These are phyloP conservation scores for Oxytropis ochrocephala DNA, from an alignment of 306 rosid genomes.

Conservation along the genomic window DNA sequence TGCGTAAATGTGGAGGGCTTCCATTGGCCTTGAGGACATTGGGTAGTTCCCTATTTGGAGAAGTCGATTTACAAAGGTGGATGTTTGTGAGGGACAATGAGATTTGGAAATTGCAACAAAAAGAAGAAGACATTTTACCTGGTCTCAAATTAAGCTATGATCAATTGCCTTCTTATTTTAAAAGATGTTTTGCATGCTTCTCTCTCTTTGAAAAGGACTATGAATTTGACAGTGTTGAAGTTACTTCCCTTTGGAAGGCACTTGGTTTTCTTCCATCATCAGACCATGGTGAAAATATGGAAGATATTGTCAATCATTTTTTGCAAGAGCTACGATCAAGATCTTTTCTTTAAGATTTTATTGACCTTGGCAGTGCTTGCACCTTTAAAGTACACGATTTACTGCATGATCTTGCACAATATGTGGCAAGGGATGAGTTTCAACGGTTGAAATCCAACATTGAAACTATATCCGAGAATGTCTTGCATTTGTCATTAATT, in stretches of 20 bases:
- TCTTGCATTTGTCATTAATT: not conserved
- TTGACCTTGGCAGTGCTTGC: not conserved
- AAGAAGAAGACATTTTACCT: conserved; percentile 8
- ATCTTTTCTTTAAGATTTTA: conserved; percentile 6
- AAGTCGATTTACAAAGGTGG: not conserved
- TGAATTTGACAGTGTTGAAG: rapidly evolving
- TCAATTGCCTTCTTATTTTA: conserved; percentile 28
- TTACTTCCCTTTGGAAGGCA: conserved; percentile 24
- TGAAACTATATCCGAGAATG: not conserved
- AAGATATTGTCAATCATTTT: conserved; percentile 11
- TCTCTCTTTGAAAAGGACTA: conserved; percentile 10
- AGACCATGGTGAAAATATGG: not conserved
- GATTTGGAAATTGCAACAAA: conserved; percentile 27
- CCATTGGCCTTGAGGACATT: conserved; percentile 27
- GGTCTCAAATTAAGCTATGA: conserved; percentile 29
- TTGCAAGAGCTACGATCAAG: not conserved
- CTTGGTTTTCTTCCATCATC: conserved; percentile 19
- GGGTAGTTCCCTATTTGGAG: not conserved
- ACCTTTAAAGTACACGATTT: not conserved
- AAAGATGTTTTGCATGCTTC: conserved; percentile 26
- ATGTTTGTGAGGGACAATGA: conserved; percentile 7
- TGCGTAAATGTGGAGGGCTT: conserved; percentile 26
- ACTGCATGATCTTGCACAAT: conserved; percentile 12
- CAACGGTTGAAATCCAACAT: not conserved
- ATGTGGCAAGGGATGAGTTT: not conserved